Evolutionary conservation across 768 basidiomycete species (phyloP), one percentile per base, ranked within the genome.

Genomic region (Suillus brevipes): DNA sequence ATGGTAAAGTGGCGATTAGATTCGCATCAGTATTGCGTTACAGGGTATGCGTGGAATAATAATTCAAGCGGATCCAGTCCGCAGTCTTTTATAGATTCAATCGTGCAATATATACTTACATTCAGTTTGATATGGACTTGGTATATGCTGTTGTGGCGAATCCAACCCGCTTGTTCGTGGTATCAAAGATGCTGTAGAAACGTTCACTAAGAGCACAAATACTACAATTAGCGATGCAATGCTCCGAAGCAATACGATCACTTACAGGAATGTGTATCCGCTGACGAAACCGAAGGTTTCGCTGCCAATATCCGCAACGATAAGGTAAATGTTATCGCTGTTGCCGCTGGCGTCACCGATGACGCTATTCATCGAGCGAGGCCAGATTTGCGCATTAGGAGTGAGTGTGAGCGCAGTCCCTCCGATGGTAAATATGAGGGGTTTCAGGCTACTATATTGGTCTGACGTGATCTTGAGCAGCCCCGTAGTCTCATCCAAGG

Each of bases 181-280:
- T 67, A 64, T 81, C 79, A 65, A 69, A 81, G 18, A 78, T 73
- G 40, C 71, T 65, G 69, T 78, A 81, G 74, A 74, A 80, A 28
- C 80, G 71, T 69, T 81, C 62, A 31, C 61, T 45, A 20, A 34
- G 16, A 49, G 40, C 16, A 49, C 13, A 53, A 58, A 58, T 9
- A 10, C 23, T 10, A 12, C 18, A 7, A 42, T 59, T 42, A 59
- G 34, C 38, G 40, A 12, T 6, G 37, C 14, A 49, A 31, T 38
- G 1, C 38, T 1, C 67, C 70, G 68, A 61, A 43, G 66, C 61
- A 37, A 65, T 38, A n/a, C 9, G 18, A 56, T 34, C 10, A 53
- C 62, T 28, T 45, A 65, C 64, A 65, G 65, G 64, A 65, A 65
- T 36, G 64, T 56, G 42, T 65, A 63, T 18, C 62, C 62, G 23